Conservation (phyloP, 495 filamentous ascomycete genomes). For the Stereocaulon alpinum region DNA sequence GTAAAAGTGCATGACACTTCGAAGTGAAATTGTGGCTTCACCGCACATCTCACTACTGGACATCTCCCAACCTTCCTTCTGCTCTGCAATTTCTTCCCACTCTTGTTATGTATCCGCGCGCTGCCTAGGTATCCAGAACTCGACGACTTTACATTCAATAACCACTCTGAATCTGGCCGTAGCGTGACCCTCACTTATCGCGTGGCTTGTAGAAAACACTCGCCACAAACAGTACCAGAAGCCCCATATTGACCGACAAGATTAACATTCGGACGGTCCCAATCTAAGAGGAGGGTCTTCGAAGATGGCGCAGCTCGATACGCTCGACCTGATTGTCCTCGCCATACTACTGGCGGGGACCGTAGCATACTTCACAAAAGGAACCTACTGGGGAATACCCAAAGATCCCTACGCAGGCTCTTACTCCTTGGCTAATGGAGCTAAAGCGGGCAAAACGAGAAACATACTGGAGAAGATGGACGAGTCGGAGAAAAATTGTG, state of each 20-base stretch:
- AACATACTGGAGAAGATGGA: constrained; percentile 95
- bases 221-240: not conserved
- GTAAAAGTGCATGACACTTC: not conserved
- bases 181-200: not conserved
- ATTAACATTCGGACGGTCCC: not conserved
- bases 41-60: too few relatives aligned
- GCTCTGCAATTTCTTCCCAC: not conserved
- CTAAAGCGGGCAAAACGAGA: constrained; percentile 76
- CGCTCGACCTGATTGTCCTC: constrained; percentile 86
- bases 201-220: too few relatives aligned
- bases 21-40: not conserved
- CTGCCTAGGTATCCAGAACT: not conserved
- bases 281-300: not conserved
- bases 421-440: constrained; percentile 55
- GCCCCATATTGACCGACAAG: not conserved
- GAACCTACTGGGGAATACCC: constrained; percentile 74
- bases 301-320: constrained; percentile 90
- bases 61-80: not conserved
- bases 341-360: constrained; percentile 74
- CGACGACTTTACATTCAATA: not conserved
- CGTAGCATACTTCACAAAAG: constrained; percentile 94
- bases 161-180: not conserved
- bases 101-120: not conserved
- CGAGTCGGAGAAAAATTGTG: constrained; percentile 88
- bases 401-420: constrained; percentile 81